Evolutionary conservation across 768 basidiomycete genomes (phyloP).

Genomic region (Rhizopogon vinicolor): DNA sequence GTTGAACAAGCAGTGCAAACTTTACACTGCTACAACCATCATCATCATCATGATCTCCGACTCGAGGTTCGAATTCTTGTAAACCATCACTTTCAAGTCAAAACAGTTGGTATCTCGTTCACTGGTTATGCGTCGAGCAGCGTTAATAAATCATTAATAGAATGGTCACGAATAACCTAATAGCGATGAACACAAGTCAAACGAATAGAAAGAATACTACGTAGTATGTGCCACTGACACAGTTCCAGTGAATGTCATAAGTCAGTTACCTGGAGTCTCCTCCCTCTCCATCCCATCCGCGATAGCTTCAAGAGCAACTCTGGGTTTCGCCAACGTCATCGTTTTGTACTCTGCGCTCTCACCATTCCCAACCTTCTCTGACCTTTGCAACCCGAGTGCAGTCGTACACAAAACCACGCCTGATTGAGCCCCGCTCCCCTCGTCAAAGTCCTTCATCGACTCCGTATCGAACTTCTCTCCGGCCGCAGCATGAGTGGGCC

Average conservation of each 20-base stretch:
- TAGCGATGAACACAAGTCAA: not conserved
- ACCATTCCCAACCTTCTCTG: constrained; percentile 32
- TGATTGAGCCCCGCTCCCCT: constrained; percentile 5
- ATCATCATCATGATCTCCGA: too few species aligned
- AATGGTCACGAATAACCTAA: not conserved
- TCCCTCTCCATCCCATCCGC: constrained; percentile 26
- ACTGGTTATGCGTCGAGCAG: not conserved
- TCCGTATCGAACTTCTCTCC: constrained; percentile 35
- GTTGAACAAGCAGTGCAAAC: too few species aligned
- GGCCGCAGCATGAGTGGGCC: constrained; percentile 41
- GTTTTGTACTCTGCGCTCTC: constrained; percentile 44
- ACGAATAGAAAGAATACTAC: not conserved
- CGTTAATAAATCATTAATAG: constrained; percentile 1
- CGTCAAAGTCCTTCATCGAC: constrained; percentile 45
- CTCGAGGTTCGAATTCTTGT: too few species aligned
- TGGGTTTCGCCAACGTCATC: constrained; percentile 46
- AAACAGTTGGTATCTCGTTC: not conserved
- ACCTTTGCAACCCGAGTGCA: constrained; percentile 45
- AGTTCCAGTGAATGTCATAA: not conserved
- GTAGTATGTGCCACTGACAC: not conserved
- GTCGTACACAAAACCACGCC: constrained; percentile 48
- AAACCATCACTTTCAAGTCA: too few species aligned
- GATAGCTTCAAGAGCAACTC: constrained; percentile 41
- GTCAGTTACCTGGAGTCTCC: constrained; percentile 1
- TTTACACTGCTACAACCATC: too few species aligned